Evolutionary conservation across 2,329 filamentous ascomycete species (phyloP).

Genomic region (Exophiala mesophila): DNA sequence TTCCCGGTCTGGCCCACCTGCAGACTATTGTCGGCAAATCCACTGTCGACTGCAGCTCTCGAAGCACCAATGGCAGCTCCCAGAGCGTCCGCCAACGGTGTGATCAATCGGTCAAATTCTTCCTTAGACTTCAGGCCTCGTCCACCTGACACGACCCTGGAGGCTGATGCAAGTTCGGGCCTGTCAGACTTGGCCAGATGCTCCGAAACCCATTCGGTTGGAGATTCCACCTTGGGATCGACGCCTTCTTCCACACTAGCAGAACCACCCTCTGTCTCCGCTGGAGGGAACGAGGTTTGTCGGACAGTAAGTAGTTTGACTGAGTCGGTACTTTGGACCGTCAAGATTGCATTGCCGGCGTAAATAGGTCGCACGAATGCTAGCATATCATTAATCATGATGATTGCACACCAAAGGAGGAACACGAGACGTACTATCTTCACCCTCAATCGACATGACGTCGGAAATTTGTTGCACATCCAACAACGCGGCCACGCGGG

Average conservation of each 20-base stretch:
- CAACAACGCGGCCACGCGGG: slow-evolving; percentile 82
- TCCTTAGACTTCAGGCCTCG: slow-evolving; percentile 96
- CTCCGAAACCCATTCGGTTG: slow-evolving; percentile 88
- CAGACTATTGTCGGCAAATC: slow-evolving; percentile 96
- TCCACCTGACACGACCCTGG: slow-evolving; percentile 85
- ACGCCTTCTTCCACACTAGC: slow-evolving; percentile 73
- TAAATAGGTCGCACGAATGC: slow-evolving; percentile 95
- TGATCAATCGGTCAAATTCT: slow-evolving; percentile 89
- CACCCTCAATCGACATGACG: slow-evolving; percentile 76
- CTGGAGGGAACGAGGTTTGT: slow-evolving; percentile 82
- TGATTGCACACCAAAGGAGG: no score
- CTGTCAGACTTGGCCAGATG: slow-evolving; percentile 89
- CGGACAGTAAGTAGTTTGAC: slow-evolving; percentile 90
- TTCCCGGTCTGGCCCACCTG: slow-evolving; percentile 99
- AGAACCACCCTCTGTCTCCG: slow-evolving; percentile 63
- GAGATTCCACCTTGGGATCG: slow-evolving; percentile 70
- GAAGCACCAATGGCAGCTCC: slow-evolving; percentile 96
- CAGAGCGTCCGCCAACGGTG: slow-evolving; percentile 84
- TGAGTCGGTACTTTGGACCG: slow-evolving; percentile 80
- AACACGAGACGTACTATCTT: slow-evolving; percentile 68
- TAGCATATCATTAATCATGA: no score
- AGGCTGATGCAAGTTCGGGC: slow-evolving; percentile 85
- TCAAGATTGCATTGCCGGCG: slow-evolving; percentile 93
- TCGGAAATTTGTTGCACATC: slow-evolving; percentile 94
- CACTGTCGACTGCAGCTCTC: slow-evolving; percentile 90